Base-by-base conservation (phyloP, 176 grass and related monocot species). In the Phragmites australis region DNA sequence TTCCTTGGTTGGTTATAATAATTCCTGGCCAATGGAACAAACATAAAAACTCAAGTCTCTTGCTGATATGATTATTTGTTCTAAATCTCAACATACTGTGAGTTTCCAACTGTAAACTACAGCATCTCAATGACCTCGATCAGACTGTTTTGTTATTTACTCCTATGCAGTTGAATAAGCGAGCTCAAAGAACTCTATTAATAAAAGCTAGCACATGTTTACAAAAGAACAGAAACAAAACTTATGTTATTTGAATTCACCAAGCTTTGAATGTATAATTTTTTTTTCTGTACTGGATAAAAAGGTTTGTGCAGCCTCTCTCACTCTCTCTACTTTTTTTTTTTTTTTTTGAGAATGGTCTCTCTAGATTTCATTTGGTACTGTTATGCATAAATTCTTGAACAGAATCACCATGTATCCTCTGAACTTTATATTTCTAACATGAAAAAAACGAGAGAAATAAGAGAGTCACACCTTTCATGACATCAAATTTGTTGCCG, bases 1-100 rank as follows among this genome's bases (percentile, higher is more conserved):
- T 21, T 59, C 42, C 6, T 71, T 22, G 26, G 14, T 3, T 70
- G 39, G 26, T n/a, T 45, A 59, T 72, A 12, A 42, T 40, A 37
- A 29, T 55, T 75, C 58, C 85, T 87, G 37, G 7, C 2, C 9
- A 77, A 72, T 45, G 45, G 16, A 55, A 71, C 15, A 74, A 16
- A 23, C 39, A 54, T 53, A 0, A 50, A 82, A 82, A 42, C 9
- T 51, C 3, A 42, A 32, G 56, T 68, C 6, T 77, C 44, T 22
- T 26, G 0, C 4, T 21, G 56, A 77, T 23, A 32, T 4, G 34
- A 68, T 75, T 57, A 55, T 49, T 13, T 22, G 26, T 19, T 17
- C 26, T 52, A 54, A 77, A 71, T 41, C 66, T 41, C 2, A 57
- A 50, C 39, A 23, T 72, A 32, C 25, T 5, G 17, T 16, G 52